Evolutionary conservation across 169 alveolate species (phyloP).

Genomic region (Plasmodium chabaudi): DNA sequence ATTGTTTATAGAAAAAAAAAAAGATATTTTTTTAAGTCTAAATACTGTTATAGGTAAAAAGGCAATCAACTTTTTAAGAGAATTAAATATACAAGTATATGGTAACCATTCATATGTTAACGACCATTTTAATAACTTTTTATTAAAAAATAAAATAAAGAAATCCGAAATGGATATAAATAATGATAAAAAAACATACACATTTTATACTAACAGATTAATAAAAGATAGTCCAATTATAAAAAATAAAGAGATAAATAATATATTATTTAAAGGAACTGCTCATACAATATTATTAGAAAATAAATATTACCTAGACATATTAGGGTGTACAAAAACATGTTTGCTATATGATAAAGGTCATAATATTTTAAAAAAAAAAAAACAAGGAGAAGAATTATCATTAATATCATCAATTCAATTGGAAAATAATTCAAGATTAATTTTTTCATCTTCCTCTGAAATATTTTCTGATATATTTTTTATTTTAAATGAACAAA

Average conservation of each 20-base stretch:
- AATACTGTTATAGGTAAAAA: constrained; percentile 57
- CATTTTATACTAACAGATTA: constrained; percentile 56
- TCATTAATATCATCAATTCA: constrained; percentile 64
- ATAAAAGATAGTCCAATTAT: constrained; percentile 48
- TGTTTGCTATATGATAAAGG: constrained; percentile 41
- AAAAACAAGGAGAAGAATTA: constrained; percentile 52
- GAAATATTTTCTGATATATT: constrained; percentile 60
- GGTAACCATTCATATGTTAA: constrained; percentile 35
- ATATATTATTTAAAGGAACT: constrained; percentile 59
- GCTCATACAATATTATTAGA: constrained; percentile 55
- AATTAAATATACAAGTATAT: constrained; percentile 34
- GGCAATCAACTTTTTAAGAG: constrained; percentile 21
- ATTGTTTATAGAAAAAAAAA: constrained; percentile 42
- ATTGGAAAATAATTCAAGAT: constrained; percentile 61
- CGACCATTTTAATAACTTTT: constrained; percentile 26
- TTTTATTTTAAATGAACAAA: constrained; percentile 34
- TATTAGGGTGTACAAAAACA: constrained; percentile 43
- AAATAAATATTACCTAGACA: constrained; percentile 22
- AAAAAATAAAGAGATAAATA: background rate
- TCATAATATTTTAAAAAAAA: constrained; percentile 11
- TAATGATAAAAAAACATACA: background rate
- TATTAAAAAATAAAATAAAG: background rate
- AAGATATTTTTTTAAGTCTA: constrained; percentile 52
- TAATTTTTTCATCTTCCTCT: constrained; percentile 57
- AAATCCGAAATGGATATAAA: background rate